Conservation (phyloP, 2,329 filamentous ascomycete genomes). For the Penicillium corylophilum region DNA sequence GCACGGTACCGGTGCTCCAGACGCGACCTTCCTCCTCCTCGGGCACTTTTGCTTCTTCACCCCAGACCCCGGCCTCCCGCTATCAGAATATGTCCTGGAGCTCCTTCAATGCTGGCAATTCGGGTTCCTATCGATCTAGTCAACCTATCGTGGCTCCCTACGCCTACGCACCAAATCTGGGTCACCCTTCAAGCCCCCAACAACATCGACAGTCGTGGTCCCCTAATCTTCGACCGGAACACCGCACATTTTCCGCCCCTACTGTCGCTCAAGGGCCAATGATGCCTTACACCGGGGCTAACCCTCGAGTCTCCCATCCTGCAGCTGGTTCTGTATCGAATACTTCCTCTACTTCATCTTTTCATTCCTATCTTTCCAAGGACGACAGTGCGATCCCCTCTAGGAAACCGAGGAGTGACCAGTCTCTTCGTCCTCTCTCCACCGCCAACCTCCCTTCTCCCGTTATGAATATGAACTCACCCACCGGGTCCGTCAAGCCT, state of each 20-base stretch:
- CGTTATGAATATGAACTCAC: slow-evolving; percentile 48
- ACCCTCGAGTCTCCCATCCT: slow-evolving; percentile 43
- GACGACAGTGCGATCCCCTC: slow-evolving; percentile 50
- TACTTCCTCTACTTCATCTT: slow-evolving; percentile 51
- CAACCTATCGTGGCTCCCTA: slow-evolving; percentile 71
- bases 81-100: slow-evolving; percentile 43
- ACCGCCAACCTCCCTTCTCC: slow-evolving; percentile 52
- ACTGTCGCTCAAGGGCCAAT: slow-evolving; percentile 43
- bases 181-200: slow-evolving; percentile 52
- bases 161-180: slow-evolving; percentile 70
- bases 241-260: slow-evolving; percentile 56
- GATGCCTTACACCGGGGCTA: slow-evolving; percentile 31
- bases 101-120: slow-evolving; percentile 41
- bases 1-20: slow-evolving; percentile 73
- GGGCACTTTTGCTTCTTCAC: slow-evolving; percentile 51
- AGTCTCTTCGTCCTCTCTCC: slow-evolving; percentile 44
- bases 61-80: slow-evolving; percentile 37
- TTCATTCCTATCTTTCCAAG: slow-evolving; percentile 45
- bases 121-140: slow-evolving; percentile 49
- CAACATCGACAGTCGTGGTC: slow-evolving; percentile 54
- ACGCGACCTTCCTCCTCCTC: slow-evolving; percentile 66
- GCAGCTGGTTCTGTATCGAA: slow-evolving; percentile 56
- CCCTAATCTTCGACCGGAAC: slow-evolving; percentile 58
- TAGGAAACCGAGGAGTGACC: slow-evolving; percentile 38
- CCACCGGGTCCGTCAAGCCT: slow-evolving; percentile 59